These are phyloP conservation scores for Lupinus albus DNA, from an alignment of 306 rosid genomes.

Conservation along the genomic window DNA sequence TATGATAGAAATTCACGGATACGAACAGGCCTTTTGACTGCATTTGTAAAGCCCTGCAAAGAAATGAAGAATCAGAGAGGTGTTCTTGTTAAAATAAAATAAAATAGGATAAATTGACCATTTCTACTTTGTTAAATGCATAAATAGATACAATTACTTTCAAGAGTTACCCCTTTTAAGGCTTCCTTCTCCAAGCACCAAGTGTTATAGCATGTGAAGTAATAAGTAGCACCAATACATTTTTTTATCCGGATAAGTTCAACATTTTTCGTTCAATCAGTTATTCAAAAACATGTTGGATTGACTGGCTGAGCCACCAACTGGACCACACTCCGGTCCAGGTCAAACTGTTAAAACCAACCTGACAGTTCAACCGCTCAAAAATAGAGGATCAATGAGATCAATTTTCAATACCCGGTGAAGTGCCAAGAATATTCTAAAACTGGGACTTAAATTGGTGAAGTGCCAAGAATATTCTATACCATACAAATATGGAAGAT, in stretches of 20 bases:
- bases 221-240: not conserved
- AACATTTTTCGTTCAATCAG: not conserved
- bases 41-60: conserved; percentile 88
- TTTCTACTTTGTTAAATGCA: conserved; percentile 21
- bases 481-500: conserved; percentile 8
- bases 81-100: conserved; percentile 3
- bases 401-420: not conserved
- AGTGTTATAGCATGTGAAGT: conserved; percentile 15
- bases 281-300: not conserved
- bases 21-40: conserved; percentile 89
- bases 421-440: not conserved
- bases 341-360: not conserved
- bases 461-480: not conserved
- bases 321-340: not conserved
- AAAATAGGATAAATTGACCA: no score
- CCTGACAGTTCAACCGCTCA: not conserved
- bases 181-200: not conserved
- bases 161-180: not conserved
- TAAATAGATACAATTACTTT: not conserved
- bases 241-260: not conserved
- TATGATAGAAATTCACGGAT: conserved; percentile 72
- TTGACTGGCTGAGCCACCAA: not conserved
- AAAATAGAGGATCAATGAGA: conserved; percentile 18
- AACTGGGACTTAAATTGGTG: not conserved
- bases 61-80: conserved; percentile 27